These are phyloP conservation scores for Huiozyma naganishii DNA, from an alignment of 805 yeast species.

Conservation along the genomic window DNA sequence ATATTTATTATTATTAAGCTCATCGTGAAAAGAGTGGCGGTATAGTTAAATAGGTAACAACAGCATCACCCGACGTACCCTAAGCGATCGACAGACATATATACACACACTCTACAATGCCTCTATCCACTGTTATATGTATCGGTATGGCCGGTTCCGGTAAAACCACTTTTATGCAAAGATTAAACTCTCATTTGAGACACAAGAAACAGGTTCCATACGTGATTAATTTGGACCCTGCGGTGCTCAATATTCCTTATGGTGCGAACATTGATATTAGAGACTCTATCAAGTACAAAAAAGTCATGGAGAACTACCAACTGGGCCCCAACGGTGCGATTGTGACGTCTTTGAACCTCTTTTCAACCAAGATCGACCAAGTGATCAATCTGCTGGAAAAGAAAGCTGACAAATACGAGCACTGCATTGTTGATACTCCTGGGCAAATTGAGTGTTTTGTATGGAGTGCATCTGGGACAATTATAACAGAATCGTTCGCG, in stretches of 20 bases:
- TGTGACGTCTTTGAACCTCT: conserved; percentile 85
- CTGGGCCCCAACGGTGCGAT: conserved; percentile 98
- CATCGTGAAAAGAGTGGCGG: too few species aligned
- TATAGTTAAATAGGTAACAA: too few species aligned
- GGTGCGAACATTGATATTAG: conserved; percentile 92
- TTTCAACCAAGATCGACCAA: conserved; percentile 93
- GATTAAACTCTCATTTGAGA: conserved; percentile 83
- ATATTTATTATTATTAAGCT: too few species aligned
- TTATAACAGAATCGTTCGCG: conserved; percentile 93
- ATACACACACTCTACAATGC: conserved; percentile 13
- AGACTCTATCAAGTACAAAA: conserved; percentile 89
- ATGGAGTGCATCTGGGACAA: conserved; percentile 97
- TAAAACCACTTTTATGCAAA: conserved; percentile 94
- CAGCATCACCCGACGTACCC: too few species aligned
- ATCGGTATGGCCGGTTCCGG: conserved; percentile 77
- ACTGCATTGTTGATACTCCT: conserved; percentile 90
- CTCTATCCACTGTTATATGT: conserved; percentile 36
- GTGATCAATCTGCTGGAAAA: conserved; percentile 79
- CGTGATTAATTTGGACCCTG: conserved; percentile 92
- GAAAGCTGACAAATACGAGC: conserved; percentile 42
- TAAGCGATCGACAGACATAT: too few species aligned
- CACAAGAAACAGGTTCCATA: conserved; percentile 63
- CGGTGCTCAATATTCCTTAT: conserved; percentile 87
- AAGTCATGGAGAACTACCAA: conserved; percentile 92
- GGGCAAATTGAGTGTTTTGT: conserved; percentile 98